phyloP scores from a whole-genome alignment of 2,329 filamentous ascomycete genomes.

The Sporothrix variecibatus region DNA sequence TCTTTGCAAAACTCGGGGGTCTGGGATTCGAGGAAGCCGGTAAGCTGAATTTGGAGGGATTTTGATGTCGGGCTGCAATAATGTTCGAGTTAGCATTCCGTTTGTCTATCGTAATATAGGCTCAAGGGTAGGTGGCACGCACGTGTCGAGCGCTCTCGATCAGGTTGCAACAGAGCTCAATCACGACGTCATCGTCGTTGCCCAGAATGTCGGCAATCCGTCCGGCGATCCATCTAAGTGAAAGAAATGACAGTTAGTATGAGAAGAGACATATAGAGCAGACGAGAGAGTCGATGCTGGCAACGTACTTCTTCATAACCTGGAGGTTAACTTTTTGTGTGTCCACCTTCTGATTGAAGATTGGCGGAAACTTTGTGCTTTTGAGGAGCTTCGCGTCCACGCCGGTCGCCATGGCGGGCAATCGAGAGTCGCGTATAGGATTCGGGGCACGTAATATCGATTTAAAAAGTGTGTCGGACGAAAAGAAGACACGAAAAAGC shows the following conservation, averaged over 20 bases:
- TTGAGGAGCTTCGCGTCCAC: slow-evolving; percentile 88
- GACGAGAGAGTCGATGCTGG: neutral
- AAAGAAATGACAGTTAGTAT: slow-evolving; percentile 21
- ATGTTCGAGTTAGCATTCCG: neutral
- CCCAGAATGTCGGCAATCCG: slow-evolving; percentile 85
- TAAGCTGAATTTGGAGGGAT: slow-evolving; percentile 88
- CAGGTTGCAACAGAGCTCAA: slow-evolving; percentile 74
- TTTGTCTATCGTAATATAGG: no score
- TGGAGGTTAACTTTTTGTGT: slow-evolving; percentile 96
- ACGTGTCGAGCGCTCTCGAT: slow-evolving; percentile 77
- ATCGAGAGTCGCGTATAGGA: neutral
- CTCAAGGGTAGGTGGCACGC: slow-evolving; percentile 42
- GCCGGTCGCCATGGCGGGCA: slow-evolving; percentile 68
- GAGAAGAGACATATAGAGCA: neutral
- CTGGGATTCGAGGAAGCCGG: slow-evolving; percentile 92
- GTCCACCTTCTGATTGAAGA: slow-evolving; percentile 95
- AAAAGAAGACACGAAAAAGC: neutral
- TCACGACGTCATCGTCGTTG: slow-evolving; percentile 94
- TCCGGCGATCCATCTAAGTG: slow-evolving; percentile 84
- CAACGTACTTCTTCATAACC: slow-evolving; percentile 92
- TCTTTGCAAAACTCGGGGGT: slow-evolving; percentile 88
- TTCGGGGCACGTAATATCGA: neutral
- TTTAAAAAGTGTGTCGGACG: neutral
- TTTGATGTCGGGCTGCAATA: slow-evolving; percentile 84
- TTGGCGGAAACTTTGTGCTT: slow-evolving; percentile 88